Evolutionary conservation across 2,329 filamentous ascomycete genomes (phyloP), one percentile per base, ranked within the genome.

Genomic region (Aspergillus pseudonomiae): DNA sequence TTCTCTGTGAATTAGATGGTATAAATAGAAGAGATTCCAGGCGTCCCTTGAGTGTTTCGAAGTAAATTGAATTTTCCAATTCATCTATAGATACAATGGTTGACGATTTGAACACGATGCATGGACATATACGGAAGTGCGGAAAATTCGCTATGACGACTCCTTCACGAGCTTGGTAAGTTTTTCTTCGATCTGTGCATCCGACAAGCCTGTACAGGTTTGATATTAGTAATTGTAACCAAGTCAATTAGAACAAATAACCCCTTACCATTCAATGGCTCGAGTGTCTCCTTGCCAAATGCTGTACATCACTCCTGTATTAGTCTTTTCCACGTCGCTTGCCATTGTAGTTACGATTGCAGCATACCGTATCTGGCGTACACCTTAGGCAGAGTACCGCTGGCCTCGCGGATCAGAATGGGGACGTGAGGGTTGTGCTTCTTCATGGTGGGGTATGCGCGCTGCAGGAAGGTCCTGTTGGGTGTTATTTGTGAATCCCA

Each of bases 401-500:
- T 83, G 59, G 94, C 95, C 84, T 98, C 95, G 77, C 95, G 92
- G 75, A 99, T 89, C 84, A 99, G 85, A 81, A 99, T 98, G 60
- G 95, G 95, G 56, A 87, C 94, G 80, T 91, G 84, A 62, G 95
- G 95, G 84, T 99, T 99, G 86, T 94, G 92, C 86, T 96, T 96
- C 89, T 99, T 99, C 94, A 99, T 98, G 65, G 92, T 95, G 54
- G 95, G 95, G 81, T 99, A 99, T 70, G 93, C 89, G 78, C 92
- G 89, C 69, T 90, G 90, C 70, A 99, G 86, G 82, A 99, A 99
- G 34, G 91, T 89, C 79, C 95, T 97, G 59, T 1, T 46, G 11
- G 36, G 28, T 28, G 32, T 61, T 50, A 64, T 21, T 55, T 26
- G 19, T 48, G 36, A 36, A 52, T 34, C 36, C 32, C n/a, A 28